A percentile compares a stretch with the other conserved stretches of the same genome.
These are phyloP conservation scores for Thalia dealbata DNA, from an alignment of 176 grass and related monocot species.

Conservation along the genomic window DNA sequence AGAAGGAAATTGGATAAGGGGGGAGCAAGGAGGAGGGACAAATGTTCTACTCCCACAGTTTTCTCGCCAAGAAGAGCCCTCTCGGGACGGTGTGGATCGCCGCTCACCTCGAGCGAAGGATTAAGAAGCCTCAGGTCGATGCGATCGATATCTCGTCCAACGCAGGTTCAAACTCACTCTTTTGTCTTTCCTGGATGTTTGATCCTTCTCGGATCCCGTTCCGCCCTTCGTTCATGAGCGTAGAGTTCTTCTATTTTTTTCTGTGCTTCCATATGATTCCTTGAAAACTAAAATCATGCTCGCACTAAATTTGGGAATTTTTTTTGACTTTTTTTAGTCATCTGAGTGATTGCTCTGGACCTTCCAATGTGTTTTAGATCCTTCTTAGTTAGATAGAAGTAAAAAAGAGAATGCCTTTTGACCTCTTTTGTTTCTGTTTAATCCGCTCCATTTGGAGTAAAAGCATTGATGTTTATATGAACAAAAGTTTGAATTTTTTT, in stretches of 20 bases:
- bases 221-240: not conserved
- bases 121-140: conserved; percentile 82
- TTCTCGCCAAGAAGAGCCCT: conserved; percentile 65
- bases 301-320: no score
- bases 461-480: no score
- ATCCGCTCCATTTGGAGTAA: no score
- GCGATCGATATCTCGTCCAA: conserved; percentile 56
- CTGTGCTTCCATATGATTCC: not conserved
- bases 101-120: conserved; percentile 80
- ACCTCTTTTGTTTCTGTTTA: no score
- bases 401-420: no score
- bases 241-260: not conserved
- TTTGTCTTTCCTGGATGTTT: not conserved
- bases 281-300: not conserved
- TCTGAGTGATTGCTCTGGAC: no score
- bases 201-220: not conserved
- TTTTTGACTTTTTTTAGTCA: no score
- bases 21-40: not conserved
- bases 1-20: no score
- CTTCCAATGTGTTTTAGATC: no score
- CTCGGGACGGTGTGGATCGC: conserved; percentile 78
- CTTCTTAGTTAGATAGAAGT: no score
- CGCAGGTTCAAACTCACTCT: conserved; percentile 26
- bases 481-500: no score
- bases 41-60: conserved; percentile 87